These are phyloP conservation scores for Mrakia blollopis DNA, from an alignment of 768 basidiomycete genomes.

Conservation along the genomic window DNA sequence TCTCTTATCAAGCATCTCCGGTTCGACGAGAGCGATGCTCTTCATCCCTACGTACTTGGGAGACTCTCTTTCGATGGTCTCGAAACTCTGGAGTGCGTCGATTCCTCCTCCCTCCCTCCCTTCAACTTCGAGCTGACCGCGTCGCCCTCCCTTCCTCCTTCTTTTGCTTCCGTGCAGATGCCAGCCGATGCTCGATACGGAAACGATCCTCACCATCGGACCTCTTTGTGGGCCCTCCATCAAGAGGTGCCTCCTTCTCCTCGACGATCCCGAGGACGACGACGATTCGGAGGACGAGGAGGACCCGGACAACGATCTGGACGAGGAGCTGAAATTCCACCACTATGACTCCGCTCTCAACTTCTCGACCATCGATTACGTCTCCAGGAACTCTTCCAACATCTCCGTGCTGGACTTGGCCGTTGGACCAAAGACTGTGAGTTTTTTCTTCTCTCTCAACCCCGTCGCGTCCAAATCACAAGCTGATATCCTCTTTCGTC, in stretches of 20 bases:
- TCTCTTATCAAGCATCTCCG: constrained; percentile 15
- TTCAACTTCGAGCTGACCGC: neutral
- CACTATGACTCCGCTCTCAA: constrained; percentile 18
- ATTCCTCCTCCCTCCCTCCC: neutral
- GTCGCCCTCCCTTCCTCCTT: no score
- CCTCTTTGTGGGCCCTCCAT: constrained; percentile 13
- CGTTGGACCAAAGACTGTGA: constrained; percentile 14
- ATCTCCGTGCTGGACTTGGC: constrained; percentile 8
- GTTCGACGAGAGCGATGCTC: constrained; percentile 25
- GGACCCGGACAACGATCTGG: neutral
- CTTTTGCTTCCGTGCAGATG: neutral
- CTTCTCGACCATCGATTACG: constrained; percentile 10
- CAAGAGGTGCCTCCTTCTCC: constrained; percentile 6
- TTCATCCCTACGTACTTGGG: neutral
- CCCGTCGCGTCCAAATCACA: neutral
- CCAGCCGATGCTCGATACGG: constrained; percentile 22
- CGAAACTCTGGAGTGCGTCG: neutral
- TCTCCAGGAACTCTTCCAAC: neutral
- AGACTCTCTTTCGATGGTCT: neutral
- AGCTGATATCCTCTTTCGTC: neutral
- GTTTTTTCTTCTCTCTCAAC: neutral
- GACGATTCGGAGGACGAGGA: constrained; percentile 14
- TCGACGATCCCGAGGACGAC: constrained; percentile 22
- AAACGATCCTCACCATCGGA: constrained; percentile 10
- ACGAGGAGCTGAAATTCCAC: neutral